phyloP scores from a whole-genome alignment of 1,284 basidiomycete species.

The Salmacisia buchloeana region DNA sequence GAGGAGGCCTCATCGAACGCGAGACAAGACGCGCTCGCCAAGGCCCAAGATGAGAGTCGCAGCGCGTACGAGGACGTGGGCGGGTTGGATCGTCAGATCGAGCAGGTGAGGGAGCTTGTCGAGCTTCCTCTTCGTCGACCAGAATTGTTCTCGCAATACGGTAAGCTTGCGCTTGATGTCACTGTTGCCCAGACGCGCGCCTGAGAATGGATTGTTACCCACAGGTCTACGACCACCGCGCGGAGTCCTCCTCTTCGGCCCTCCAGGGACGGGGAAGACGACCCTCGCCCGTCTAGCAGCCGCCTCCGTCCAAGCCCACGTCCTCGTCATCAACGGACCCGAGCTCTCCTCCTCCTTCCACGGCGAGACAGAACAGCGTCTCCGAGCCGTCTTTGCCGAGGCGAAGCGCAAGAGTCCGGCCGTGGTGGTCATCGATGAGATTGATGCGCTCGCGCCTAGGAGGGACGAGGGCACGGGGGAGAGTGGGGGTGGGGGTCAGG shows the following conservation, averaged over 20 bases:
- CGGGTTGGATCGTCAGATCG: slow-evolving; percentile 80
- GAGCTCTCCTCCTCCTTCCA: slow-evolving; percentile 91
- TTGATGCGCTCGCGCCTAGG: slow-evolving; percentile 86
- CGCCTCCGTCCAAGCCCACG: slow-evolving; percentile 34
- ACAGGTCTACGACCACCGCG: slow-evolving; percentile 37
- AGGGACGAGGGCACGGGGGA: slow-evolving; percentile 66
- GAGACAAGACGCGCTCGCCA: slow-evolving; percentile 52
- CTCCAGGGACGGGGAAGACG: slow-evolving; percentile 51
- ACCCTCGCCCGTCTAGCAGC: slow-evolving; percentile 44
- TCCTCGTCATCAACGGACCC: slow-evolving; percentile 73
- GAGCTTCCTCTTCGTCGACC: slow-evolving; percentile 88
- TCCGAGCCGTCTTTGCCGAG: slow-evolving; percentile 81
- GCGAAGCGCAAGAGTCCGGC: slow-evolving; percentile 70
- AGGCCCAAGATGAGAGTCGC: slow-evolving; percentile 49
- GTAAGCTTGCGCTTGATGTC: slow-evolving; percentile 71
- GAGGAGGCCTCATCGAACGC: slow-evolving; percentile 11
- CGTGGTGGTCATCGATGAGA: slow-evolving; percentile 91
- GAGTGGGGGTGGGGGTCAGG: slow-evolving; percentile 23
- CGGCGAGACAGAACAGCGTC: slow-evolving; percentile 86
- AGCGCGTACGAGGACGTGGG: slow-evolving; percentile 61
- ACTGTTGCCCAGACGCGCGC: slow-evolving; percentile 82
- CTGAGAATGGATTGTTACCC: slow-evolving; percentile 52
- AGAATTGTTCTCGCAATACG: slow-evolving; percentile 81
- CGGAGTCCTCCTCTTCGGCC: slow-evolving; percentile 48
- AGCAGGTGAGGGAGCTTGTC: slow-evolving; percentile 82